Evolutionary conservation across 768 basidiomycete species (phyloP).

Genomic region (Russula abietina): DNA sequence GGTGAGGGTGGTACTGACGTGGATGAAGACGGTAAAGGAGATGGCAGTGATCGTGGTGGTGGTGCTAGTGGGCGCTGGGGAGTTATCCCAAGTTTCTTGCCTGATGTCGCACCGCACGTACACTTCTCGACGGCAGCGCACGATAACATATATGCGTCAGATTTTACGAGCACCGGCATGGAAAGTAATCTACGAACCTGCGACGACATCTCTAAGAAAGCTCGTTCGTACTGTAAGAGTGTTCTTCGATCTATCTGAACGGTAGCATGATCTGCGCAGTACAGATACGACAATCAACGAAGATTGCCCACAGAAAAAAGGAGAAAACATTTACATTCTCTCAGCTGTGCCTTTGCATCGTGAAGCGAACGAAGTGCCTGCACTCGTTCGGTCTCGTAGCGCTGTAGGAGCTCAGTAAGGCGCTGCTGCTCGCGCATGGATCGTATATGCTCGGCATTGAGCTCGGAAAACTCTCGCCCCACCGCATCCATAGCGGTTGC

Average conservation of each 20-base stretch:
- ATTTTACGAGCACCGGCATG: background rate
- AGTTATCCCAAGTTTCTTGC: background rate
- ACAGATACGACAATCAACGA: background rate
- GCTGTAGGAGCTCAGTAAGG: background rate
- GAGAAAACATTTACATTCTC: background rate
- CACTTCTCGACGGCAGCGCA: constrained; percentile 6
- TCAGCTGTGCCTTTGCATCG: background rate
- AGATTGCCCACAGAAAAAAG: background rate
- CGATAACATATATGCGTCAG: background rate
- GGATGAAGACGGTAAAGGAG: background rate
- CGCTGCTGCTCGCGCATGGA: constrained; percentile 1
- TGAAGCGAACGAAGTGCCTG: constrained; percentile 6
- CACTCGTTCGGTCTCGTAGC: constrained; percentile 3
- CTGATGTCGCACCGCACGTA: constrained; percentile 6
- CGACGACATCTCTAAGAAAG: constrained; percentile 3
- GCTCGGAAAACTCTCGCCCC: constrained; percentile 6
- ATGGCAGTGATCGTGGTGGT: no score
- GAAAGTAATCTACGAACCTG: background rate
- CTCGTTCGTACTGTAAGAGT: constrained; percentile 7
- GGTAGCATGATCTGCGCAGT: background rate
- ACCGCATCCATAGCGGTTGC: constrained; percentile 9
- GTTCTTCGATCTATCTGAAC: background rate
- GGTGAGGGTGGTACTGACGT: background rate
- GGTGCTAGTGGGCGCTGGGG: background rate
- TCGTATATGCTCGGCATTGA: constrained; percentile 1